Conservation (phyloP, 257 asterid genomes). For the Prunella vulgaris region DNA sequence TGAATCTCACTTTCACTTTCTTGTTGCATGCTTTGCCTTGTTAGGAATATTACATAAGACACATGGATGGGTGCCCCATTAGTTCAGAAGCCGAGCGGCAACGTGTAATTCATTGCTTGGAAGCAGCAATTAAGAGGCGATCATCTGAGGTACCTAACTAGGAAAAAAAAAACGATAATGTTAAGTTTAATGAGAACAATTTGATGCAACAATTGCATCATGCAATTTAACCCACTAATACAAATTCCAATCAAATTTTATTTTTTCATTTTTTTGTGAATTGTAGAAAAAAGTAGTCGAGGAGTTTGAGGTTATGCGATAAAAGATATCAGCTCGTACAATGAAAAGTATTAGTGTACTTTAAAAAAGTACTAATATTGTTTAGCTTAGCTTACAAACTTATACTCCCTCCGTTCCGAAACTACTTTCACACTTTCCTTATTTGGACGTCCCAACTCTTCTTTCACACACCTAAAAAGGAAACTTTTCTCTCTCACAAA, state of each 20-base stretch:
- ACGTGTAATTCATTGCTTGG: conserved; percentile 59
- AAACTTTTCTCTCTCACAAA: no score
- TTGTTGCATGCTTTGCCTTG: neutral
- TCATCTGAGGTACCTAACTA: conserved; percentile 43
- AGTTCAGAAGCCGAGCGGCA: conserved; percentile 60
- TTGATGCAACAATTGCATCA: no score
- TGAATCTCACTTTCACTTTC: neutral
- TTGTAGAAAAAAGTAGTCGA: neutral
- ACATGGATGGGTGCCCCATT: conserved; percentile 56
- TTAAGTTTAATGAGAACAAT: neutral
- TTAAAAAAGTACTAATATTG: neutral
- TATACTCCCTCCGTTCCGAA: no score
- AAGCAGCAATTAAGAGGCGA: conserved; percentile 70
- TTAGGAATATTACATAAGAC: conserved; percentile 70
- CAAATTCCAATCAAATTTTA: neutral
- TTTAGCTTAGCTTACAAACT: neutral
- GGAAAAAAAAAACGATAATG: no score
- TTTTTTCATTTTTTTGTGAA: neutral
- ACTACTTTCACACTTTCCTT: no score
- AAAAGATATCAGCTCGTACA: no score
- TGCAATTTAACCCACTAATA: no score
- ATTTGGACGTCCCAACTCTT: no score
- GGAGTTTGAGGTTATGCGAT: no score
- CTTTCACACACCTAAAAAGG: no score
- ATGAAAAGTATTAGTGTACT: neutral